These are phyloP conservation scores for Combretum micranthum DNA, from an alignment of 345 rosid genomes.

Conservation along the genomic window DNA sequence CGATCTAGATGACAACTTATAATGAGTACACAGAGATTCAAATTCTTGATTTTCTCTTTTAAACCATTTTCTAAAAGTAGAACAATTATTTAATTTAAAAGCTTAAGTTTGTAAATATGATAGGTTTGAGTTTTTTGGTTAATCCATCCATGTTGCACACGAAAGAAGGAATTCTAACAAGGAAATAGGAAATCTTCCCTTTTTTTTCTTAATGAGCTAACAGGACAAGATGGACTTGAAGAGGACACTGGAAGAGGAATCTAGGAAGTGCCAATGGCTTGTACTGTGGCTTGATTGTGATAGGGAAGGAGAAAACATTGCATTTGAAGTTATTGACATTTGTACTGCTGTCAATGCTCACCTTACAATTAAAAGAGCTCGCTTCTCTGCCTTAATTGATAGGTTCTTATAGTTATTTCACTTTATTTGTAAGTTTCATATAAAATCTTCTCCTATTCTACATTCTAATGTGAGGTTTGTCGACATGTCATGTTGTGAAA, in stretches of 20 bases:
- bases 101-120: too few species aligned
- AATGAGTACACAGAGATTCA: too few species aligned
- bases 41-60: too few species aligned
- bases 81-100: too few species aligned
- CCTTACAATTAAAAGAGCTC: constrained; percentile 72
- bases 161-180: too few species aligned
- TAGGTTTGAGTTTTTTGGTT: too few species aligned
- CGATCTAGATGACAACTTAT: too few species aligned
- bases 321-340: constrained; percentile 81
- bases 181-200: too few species aligned
- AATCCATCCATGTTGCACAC: too few species aligned
- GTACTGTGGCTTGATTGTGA: constrained; percentile 97
- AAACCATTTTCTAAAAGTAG: too few species aligned
- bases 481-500: background rate
- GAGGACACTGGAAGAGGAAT: constrained; percentile 91
- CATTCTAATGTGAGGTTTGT: too few species aligned
- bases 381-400: constrained; percentile 85
- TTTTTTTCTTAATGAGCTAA: background rate
- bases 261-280: constrained; percentile 89
- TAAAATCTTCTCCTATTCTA: too few species aligned
- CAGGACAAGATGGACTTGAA: constrained; percentile 83
- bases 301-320: constrained; percentile 96
- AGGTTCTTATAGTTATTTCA: constrained; percentile 34
- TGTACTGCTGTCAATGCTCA: constrained; percentile 49
- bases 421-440: background rate